phyloP scores from a whole-genome alignment of 768 basidiomycete genomes.

The Rhodocollybia butyracea region DNA sequence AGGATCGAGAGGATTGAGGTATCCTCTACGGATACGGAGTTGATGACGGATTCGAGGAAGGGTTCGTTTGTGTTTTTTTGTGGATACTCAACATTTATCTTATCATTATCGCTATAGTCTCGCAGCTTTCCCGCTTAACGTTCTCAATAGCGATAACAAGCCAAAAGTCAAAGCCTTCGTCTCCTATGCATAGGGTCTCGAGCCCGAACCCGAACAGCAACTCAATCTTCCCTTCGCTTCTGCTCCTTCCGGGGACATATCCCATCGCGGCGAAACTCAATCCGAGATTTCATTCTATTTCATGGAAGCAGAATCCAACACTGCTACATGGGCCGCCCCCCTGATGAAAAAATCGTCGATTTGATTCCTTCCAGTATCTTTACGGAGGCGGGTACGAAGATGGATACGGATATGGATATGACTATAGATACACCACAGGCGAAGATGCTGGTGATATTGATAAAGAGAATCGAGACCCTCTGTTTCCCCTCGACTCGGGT shows the following conservation, averaged over 20 bases:
- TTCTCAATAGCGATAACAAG: neutral
- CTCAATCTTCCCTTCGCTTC: neutral
- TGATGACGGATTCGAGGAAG: constrained; percentile 46
- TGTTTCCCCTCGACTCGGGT: neutral
- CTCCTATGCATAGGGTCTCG: too few species aligned
- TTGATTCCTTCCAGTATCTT: neutral
- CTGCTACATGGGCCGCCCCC: too few species aligned
- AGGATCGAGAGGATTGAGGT: constrained; percentile 40
- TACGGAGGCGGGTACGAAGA: neutral
- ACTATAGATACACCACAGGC: neutral
- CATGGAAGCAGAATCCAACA: too few species aligned
- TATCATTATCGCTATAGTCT: neutral
- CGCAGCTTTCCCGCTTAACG: neutral
- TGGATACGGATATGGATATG: neutral
- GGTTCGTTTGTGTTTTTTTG: constrained; percentile 29
- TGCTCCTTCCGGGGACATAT: too few species aligned
- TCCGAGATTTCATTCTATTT: too few species aligned
- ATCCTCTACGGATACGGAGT: constrained; percentile 47
- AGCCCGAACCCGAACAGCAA: too few species aligned
- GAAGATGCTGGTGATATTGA: constrained; percentile 8
- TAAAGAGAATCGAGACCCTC: neutral
- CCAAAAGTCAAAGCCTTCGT: neutral
- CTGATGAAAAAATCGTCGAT: too few species aligned
- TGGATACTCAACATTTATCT: too few species aligned
- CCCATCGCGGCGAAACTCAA: too few species aligned